These are phyloP conservation scores for Nannochloropsis gaditana DNA, from an alignment of 108 stramenopile species.

Conservation along the genomic window DNA sequence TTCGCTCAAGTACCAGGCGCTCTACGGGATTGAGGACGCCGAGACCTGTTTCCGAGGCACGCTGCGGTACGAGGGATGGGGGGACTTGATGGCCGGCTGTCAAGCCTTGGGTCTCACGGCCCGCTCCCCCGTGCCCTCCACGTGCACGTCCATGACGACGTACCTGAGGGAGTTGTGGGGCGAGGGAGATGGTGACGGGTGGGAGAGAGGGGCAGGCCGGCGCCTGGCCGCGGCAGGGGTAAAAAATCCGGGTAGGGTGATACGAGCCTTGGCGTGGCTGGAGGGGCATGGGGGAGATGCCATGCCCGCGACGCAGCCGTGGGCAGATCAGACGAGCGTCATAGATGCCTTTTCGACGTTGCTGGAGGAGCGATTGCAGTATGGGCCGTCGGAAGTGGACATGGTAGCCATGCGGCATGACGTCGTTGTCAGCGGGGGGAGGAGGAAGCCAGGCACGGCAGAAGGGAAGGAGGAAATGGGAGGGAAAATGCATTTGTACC, in stretches of 20 bases:
- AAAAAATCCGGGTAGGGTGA: not conserved
- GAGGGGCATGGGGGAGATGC: not conserved
- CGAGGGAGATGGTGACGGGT: not conserved
- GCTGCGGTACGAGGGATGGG: conserved; percentile 69
- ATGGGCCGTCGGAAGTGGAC: conserved; percentile 32
- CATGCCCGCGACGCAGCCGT: too few relatives aligned
- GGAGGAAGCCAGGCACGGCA: not conserved
- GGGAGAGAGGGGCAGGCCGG: not conserved
- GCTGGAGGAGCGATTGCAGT: conserved; percentile 21
- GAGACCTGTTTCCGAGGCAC: conserved; percentile 71
- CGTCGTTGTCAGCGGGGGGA: not conserved
- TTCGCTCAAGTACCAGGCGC: conserved; percentile 61
- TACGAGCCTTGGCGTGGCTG: not conserved
- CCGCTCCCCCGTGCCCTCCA: not conserved
- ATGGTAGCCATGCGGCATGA: conserved; percentile 35
- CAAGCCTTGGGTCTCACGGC: conserved; percentile 60
- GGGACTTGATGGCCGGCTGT: conserved; percentile 57
- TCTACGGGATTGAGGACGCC: conserved; percentile 65
- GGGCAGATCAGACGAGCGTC: not conserved
- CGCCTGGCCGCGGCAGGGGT: not conserved
- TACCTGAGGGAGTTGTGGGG: not conserved
- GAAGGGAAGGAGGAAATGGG: not conserved
- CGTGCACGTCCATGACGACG: not conserved
- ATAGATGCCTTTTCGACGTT: conserved; percentile 30
- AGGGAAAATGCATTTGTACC: not conserved